Evolutionary conservation across 257 asterid genomes (phyloP).

Genomic region (Solanum appendiculatum): DNA sequence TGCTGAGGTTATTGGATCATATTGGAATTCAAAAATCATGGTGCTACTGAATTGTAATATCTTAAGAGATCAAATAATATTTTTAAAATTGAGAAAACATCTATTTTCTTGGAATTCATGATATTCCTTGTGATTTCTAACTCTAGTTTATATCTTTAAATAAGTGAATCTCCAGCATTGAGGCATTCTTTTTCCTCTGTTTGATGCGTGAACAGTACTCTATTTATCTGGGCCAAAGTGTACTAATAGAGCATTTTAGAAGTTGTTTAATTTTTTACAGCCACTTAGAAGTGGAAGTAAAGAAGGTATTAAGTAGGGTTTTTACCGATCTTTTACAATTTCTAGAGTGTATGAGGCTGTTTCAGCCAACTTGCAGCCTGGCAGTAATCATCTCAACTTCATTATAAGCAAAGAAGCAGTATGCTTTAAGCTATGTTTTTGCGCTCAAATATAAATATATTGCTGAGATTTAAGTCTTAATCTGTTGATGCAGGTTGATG

Average conservation of each 20-base stretch:
- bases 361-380: neutral
- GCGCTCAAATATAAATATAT: neutral
- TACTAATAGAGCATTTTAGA: neutral
- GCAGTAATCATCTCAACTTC: neutral
- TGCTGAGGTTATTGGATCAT: neutral
- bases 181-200: neutral
- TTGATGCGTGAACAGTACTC: neutral
- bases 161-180: neutral
- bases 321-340: neutral
- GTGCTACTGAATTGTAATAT: neutral
- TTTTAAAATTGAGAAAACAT: neutral
- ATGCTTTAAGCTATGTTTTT: neutral
- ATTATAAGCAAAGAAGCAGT: neutral
- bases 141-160: neutral
- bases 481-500: conserved; percentile 66
- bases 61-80: neutral
- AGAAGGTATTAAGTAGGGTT: neutral
- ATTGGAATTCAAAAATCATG: neutral
- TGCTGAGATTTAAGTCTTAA: neutral
- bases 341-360: neutral
- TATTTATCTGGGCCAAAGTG: neutral
- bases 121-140: neutral
- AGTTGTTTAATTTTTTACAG: neutral
- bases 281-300: neutral
- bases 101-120: neutral